Evolutionary conservation across 176 grass and related monocot genomes (phyloP).

Genomic region (Hsuehochloa calcarea): DNA sequence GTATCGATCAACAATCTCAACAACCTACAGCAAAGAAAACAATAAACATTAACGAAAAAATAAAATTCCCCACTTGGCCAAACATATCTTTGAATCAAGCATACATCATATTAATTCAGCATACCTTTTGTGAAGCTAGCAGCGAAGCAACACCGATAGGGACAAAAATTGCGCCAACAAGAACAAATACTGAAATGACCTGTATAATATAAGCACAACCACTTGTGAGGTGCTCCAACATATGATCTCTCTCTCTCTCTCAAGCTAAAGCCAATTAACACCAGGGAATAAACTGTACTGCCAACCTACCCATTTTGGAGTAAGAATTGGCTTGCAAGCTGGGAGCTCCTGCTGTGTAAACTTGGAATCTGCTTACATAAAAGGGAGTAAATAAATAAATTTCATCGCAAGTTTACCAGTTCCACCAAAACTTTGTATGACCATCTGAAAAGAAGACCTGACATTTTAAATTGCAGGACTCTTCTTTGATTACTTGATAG

Average conservation of each 20-base stretch:
- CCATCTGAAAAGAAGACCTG: neutral
- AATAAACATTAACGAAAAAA: constrained; percentile 14
- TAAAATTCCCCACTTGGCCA: neutral
- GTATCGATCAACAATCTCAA: constrained; percentile 83
- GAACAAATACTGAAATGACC: constrained; percentile 76
- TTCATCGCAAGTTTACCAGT: neutral
- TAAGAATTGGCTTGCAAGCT: constrained; percentile 97
- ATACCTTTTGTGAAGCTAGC: constrained; percentile 68
- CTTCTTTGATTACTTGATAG: neutral
- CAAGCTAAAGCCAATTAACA: neutral
- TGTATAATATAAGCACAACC: constrained; percentile 29
- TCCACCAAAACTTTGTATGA: neutral
- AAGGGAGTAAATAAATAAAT: constrained; percentile 7
- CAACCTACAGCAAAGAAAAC: constrained; percentile 58
- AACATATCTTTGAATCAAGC: constrained; percentile 8
- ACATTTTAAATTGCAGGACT: neutral
- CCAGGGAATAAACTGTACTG: neutral
- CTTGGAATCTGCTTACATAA: constrained; percentile 66
- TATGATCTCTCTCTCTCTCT: neutral
- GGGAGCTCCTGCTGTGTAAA: constrained; percentile 99
- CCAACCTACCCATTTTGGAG: constrained; percentile 85
- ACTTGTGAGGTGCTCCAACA: constrained; percentile 10
- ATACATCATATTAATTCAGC: neutral
- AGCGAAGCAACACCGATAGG: constrained; percentile 72
- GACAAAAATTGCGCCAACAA: constrained; percentile 79